A percentile compares a stretch with the other conserved stretches of the same genome.
These are phyloP conservation scores for Pseudopediastrum boryanum DNA, from an alignment of 139 green algal genomes.

Conservation along the genomic window DNA sequence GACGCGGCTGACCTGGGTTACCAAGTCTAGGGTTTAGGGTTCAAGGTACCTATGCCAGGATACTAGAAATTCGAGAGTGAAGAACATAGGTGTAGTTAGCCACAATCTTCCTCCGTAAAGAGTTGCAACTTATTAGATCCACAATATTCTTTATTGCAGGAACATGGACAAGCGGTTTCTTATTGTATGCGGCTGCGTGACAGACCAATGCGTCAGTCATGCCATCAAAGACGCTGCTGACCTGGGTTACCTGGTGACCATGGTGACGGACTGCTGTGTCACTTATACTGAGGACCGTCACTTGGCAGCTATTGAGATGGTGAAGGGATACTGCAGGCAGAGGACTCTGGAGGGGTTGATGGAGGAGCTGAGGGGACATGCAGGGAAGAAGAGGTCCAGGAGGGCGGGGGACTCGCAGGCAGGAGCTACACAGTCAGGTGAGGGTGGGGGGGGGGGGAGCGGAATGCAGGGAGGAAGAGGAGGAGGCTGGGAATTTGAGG, in stretches of 20 bases:
- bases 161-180: slow-evolving; percentile 59
- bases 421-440: neutral
- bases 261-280: slow-evolving; percentile 51
- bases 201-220: slow-evolving; percentile 78
- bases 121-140: no score
- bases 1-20: slow-evolving; percentile 73
- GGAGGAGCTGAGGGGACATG: slow-evolving; percentile 49
- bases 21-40: no score
- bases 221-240: slow-evolving; percentile 74
- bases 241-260: slow-evolving; percentile 68
- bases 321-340: slow-evolving; percentile 69
- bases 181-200: slow-evolving; percentile 67
- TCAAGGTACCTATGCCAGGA: no score
- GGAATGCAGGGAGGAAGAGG: neutral
- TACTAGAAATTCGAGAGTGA: no score
- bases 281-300: slow-evolving; percentile 62
- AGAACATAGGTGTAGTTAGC: no score
- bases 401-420: neutral
- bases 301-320: slow-evolving; percentile 33
- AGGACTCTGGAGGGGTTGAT: slow-evolving; percentile 47
- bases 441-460: no score
- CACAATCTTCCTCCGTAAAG: no score
- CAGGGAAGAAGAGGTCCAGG: neutral
- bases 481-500: no score
- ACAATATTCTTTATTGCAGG: no score